phyloP scores from a whole-genome alignment of 208 protist species.

The Crithidia bombi region DNA sequence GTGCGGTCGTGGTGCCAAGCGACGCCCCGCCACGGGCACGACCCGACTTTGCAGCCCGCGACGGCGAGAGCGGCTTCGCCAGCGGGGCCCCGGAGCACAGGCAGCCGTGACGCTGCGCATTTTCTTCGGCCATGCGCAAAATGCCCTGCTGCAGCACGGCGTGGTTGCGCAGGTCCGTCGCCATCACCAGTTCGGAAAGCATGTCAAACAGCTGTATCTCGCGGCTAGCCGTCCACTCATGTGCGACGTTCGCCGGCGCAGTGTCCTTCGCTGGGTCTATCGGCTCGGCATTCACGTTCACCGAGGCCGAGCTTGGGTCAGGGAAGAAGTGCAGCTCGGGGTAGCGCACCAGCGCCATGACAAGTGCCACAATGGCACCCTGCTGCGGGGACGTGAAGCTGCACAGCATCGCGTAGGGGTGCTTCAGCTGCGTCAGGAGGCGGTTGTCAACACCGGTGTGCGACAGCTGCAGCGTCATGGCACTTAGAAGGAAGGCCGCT shows the following conservation, averaged over 20 bases:
- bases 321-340: slow-evolving; percentile 64
- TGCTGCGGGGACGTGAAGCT: slow-evolving; percentile 68
- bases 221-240: slow-evolving; percentile 46
- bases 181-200: slow-evolving; percentile 61
- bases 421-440: slow-evolving; percentile 64
- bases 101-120: slow-evolving; percentile 49
- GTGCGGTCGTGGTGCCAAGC: background rate
- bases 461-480: slow-evolving; percentile 56
- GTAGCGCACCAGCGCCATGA: slow-evolving; percentile 51
- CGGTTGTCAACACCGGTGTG: slow-evolving; percentile 79
- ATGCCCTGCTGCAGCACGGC: slow-evolving; percentile 28
- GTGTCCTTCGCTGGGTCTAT: slow-evolving; percentile 19
- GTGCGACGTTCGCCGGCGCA: slow-evolving; percentile 4
- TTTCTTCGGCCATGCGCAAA: slow-evolving; percentile 37
- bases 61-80: slow-evolving; percentile 5
- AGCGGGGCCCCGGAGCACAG: slow-evolving; percentile 21
- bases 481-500: slow-evolving; percentile 59
- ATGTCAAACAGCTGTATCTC: slow-evolving; percentile 55
- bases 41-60: background rate
- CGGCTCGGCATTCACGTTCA: background rate
- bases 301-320: background rate
- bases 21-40: background rate
- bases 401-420: slow-evolving; percentile 58
- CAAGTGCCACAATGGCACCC: slow-evolving; percentile 47
- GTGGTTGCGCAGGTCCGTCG: slow-evolving; percentile 68